phyloP scores from a whole-genome alignment of 2,329 filamentous ascomycete species.

The Neonectria hederae region DNA sequence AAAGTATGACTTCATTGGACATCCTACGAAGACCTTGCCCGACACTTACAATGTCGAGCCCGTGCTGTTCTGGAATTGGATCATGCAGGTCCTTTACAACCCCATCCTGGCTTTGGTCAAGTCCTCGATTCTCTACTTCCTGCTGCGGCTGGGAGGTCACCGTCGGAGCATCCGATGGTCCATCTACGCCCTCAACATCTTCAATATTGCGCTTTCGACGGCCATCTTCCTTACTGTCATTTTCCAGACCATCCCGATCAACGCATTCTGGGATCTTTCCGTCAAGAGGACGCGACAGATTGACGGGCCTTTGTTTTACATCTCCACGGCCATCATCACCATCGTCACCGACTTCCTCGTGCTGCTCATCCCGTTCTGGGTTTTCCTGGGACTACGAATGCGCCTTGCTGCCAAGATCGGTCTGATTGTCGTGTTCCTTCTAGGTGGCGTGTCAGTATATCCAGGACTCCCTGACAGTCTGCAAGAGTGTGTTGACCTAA shows the following conservation, averaged over 20 bases:
- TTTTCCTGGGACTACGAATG: constrained; percentile 54
- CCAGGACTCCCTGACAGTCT: no score
- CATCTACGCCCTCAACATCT: constrained; percentile 48
- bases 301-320: constrained; percentile 48
- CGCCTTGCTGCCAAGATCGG: constrained; percentile 49
- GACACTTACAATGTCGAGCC: constrained; percentile 28
- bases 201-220: constrained; percentile 42
- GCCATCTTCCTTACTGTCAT: constrained; percentile 50
- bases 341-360: constrained; percentile 54
- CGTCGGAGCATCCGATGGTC: constrained; percentile 35
- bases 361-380: constrained; percentile 51
- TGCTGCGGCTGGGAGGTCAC: constrained; percentile 51
- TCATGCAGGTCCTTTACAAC: constrained; percentile 51
- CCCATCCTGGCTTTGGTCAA: constrained; percentile 58
- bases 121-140: constrained; percentile 56
- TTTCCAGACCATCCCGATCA: constrained; percentile 53
- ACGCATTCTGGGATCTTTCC: constrained; percentile 45
- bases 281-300: constrained; percentile 23
- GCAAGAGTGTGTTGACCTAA: not conserved
- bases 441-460: constrained; percentile 50
- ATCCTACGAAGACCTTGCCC: constrained; percentile 20
- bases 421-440: constrained; percentile 51
- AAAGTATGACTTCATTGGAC: constrained; percentile 33
- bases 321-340: constrained; percentile 49
- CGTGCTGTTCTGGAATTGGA: constrained; percentile 36